Evolutionary conservation across 1,284 basidiomycete genomes (phyloP), one percentile per base, ranked within the genome.

Genomic region (Pyrrhoderma lamaoense): DNA sequence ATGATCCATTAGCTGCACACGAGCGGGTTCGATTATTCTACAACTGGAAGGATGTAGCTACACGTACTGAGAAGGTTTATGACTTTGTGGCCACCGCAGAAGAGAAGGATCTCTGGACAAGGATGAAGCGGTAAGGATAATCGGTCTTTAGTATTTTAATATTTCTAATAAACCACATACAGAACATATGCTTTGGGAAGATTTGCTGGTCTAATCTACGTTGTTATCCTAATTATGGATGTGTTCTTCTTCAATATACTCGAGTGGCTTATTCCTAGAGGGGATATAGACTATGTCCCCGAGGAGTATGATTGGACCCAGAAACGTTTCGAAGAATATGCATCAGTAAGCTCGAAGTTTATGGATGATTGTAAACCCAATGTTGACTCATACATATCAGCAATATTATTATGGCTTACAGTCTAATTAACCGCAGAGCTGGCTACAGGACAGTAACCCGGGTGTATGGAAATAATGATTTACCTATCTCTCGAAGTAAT

Each of bases 31-130:
- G 77, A 57, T 72, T 69, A 2, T 93, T 98, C 69, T 99, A 99
- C 66, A 80, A 83, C 49, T 99, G 95, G 95, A 68, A 68, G 0
- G 73, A 85, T n/a, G 82, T 97, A 11, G 78, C 92, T 0, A 71
- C 71, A 43, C 76, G 94, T 9, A 93, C 92, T 1, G 92, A 97
- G 62, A 66, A 62, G 0, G 93, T 99, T 0, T 99, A 99, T 62
- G 66, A 73, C 1, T 69, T 76, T 1, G 87, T 89, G 8, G 66
- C 93, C 59, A 66, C 67, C 2, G 74, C 76, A 0, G 71, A 75
- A 8, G 76, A 80, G 34, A 76, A 76, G 44, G 82, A 82, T 19
- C 69, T 92, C 18, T 80, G 79, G 70, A 80, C 84, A 47, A 73
- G 92, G 7, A 76, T 95, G 55, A 67, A 72, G 53, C 73, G 89